Base-by-base conservation (phyloP, 495 filamentous ascomycete species). In the Collariella sp. region DNA sequence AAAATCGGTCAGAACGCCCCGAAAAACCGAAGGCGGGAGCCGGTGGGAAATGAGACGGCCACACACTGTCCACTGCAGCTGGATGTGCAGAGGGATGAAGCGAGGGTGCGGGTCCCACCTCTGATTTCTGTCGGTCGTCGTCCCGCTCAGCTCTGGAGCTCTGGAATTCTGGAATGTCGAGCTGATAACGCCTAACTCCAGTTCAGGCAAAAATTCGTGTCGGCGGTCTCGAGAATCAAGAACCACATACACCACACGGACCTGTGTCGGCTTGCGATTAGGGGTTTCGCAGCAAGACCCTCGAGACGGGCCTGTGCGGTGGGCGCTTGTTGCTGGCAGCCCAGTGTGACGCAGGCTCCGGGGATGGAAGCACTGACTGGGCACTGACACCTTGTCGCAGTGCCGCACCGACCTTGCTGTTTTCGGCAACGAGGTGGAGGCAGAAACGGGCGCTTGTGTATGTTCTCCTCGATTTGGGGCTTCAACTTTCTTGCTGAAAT, bases 341-440 rank as follows among this genome's bases (percentile, higher is more conserved):
- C 44, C 50, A 45, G 40, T 53, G 50, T 43, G 50, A 29, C 6
- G 42, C 15, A 38, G 57, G n/a, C n/a, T n/a, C n/a, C n/a, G n/a
- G n/a, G n/a, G n/a, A n/a, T n/a, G n/a, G n/a, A n/a, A 35, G 44
- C 44, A 52, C 41, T 36, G 18, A 23, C 16, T 44, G 7, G 34
- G 42, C 23, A 33, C 11, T 18, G 29, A 9, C 26, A 23, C 15
- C 18, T n/a, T 33, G 26, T 26, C 35, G 56, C 43, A 33, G 38
- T 46, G 48, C 41, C 57, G 59, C 59, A 59, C 62, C 54, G 26
- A 31, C 50, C 36, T 67, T 60, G 33, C 64, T 64, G 46, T 47
- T 64, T 64, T 60, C 43, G 62, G 64, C 59, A 58, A 54, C 35
- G 59, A 48, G 15, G 23, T 40, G 22, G 35, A 47, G 48, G 53